Conservation (phyloP, 176 grass and related monocot species). For the Canna indica region DNA sequence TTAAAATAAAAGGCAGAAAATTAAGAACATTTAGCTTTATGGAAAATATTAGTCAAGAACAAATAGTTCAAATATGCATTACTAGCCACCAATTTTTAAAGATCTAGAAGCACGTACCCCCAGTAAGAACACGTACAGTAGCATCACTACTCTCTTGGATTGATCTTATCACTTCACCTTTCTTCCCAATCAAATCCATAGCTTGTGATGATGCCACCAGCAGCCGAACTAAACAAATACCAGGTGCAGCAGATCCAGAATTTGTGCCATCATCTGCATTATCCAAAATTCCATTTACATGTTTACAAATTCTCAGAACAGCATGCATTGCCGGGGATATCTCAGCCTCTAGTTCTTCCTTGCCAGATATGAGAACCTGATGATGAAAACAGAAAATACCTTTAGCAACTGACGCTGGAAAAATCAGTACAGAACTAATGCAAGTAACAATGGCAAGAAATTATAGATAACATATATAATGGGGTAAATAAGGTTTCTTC, state of each 20-base stretch:
- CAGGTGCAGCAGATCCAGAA: constrained; percentile 24
- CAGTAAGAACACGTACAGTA: constrained; percentile 56
- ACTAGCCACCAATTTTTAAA: too few relatives aligned
- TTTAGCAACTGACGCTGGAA: too few relatives aligned
- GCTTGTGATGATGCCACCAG: constrained; percentile 84
- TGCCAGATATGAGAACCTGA: constrained; percentile 89
- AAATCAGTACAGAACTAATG: too few relatives aligned
- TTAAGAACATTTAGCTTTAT: too few relatives aligned
- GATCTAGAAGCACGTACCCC: background rate
- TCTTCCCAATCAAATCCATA: constrained; percentile 94
- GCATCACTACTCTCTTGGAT: constrained; percentile 74
- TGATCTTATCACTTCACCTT: constrained; percentile 75
- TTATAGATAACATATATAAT: too few relatives aligned
- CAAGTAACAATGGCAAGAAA: too few relatives aligned
- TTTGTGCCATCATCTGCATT: constrained; percentile 37
- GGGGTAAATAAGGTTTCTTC: too few relatives aligned
- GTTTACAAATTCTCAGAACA: constrained; percentile 79
- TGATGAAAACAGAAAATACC: constrained; percentile 9
- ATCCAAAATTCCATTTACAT: constrained; percentile 64
- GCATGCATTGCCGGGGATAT: constrained; percentile 76
- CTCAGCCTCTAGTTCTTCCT: constrained; percentile 70
- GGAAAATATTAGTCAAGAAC: too few relatives aligned
- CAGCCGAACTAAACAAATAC: constrained; percentile 55
- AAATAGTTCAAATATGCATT: too few relatives aligned
- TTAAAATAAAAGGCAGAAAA: too few relatives aligned